Conservation (phyloP, 768 basidiomycete genomes). For the Termitomyces sp. region DNA sequence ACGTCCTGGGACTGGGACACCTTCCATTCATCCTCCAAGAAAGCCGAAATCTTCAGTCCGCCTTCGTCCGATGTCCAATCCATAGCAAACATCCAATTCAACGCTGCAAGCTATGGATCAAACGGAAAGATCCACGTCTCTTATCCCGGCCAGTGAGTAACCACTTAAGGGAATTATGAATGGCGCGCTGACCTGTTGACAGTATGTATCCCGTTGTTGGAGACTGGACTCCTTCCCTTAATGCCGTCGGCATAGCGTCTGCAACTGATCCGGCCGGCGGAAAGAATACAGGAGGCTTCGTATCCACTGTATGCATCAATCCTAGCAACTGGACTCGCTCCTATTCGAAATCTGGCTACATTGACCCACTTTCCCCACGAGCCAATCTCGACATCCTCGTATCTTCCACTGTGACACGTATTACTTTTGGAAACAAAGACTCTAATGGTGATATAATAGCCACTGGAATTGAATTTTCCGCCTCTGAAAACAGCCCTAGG, state of each 20-base stretch:
- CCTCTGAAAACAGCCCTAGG: constrained; percentile 10
- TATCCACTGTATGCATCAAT: constrained; percentile 58
- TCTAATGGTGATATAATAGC: constrained; percentile 38
- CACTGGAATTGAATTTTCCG: constrained; percentile 44
- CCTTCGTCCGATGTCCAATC: constrained; percentile 32
- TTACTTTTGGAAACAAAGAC: constrained; percentile 30
- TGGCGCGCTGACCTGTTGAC: constrained; percentile 16
- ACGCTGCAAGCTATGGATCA: constrained; percentile 38
- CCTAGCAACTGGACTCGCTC: constrained; percentile 56
- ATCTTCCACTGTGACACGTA: constrained; percentile 52
- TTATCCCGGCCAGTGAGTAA: constrained; percentile 18
- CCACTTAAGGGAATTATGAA: constrained; percentile 25
- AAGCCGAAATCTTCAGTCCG: constrained; percentile 47
- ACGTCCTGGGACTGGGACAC: constrained; percentile 39
- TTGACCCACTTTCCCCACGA: constrained; percentile 57
- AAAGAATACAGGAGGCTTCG: constrained; percentile 42
- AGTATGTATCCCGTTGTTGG: constrained; percentile 47
- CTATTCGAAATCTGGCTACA: constrained; percentile 52
- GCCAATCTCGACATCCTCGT: constrained; percentile 59
- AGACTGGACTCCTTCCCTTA: constrained; percentile 51
- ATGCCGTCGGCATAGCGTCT: constrained; percentile 35
- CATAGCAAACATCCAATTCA: constrained; percentile 34
- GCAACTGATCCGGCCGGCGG: constrained; percentile 41
- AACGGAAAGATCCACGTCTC: constrained; percentile 33
- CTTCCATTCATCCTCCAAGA: constrained; percentile 36